A percentile compares a stretch with the other conserved stretches of the same genome.
These are phyloP conservation scores for Waltergamsia citrina DNA, from an alignment of 2,329 filamentous ascomycete species.

Conservation along the genomic window DNA sequence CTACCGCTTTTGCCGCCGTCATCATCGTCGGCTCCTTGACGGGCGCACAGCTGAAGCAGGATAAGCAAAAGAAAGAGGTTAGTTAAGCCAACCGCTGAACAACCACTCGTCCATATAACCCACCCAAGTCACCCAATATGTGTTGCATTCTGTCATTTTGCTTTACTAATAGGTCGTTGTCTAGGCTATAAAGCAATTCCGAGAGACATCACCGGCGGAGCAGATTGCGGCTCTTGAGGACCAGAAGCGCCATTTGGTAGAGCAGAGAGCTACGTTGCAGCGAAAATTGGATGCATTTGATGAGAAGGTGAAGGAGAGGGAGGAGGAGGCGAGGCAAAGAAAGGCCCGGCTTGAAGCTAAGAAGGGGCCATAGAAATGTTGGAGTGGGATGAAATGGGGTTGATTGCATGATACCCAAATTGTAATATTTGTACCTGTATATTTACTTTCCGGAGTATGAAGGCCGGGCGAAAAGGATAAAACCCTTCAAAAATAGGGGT, in stretches of 20 bases:
- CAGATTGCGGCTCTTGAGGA: slow-evolving; percentile 34
- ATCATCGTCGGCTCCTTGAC: slow-evolving; percentile 36
- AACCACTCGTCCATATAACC: too few relatives aligned
- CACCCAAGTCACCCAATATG: too few relatives aligned
- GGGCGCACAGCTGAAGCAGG: slow-evolving; percentile 38
- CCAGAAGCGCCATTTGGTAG: slow-evolving; percentile 27
- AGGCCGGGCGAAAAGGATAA: too few relatives aligned
- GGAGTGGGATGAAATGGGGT: neutral
- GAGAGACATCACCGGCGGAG: slow-evolving; percentile 27
- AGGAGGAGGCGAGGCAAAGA: slow-evolving; percentile 13
- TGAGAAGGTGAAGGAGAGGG: slow-evolving; percentile 26
- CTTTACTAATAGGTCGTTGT: too few relatives aligned
- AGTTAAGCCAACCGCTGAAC: too few relatives aligned
- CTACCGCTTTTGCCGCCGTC: slow-evolving; percentile 35
- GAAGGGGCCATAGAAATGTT: neutral
- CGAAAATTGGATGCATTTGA: slow-evolving; percentile 30
- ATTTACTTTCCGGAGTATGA: too few relatives aligned
- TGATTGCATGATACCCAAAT: slow-evolving; percentile 1
- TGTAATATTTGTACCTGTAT: too few relatives aligned
- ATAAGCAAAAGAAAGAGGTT: slow-evolving; percentile 35
- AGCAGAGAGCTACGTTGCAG: slow-evolving; percentile 28
- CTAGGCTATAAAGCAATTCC: slow-evolving; percentile 19
- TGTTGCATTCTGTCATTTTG: too few relatives aligned
- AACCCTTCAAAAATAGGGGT: too few relatives aligned
- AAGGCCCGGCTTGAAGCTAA: neutral